Evolutionary conservation across 2,329 filamentous ascomycete genomes (phyloP), one percentile per base, ranked within the genome.

Genomic region (Claviceps cyperi): DNA sequence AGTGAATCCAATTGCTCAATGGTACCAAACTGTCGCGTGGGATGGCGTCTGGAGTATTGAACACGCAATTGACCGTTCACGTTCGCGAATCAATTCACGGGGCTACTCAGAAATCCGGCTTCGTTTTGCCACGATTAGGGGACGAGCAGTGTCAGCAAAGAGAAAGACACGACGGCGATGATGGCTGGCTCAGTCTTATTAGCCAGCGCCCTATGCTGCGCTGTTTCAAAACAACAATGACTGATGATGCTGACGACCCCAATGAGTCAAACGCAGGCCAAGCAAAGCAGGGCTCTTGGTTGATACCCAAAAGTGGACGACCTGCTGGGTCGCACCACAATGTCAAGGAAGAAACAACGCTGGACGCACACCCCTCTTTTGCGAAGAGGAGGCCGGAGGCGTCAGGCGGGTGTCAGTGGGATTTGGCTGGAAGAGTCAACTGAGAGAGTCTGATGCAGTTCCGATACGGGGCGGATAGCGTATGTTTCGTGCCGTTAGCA

Each of bases 251-350:
- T 43, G 36, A 51, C 38, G 50, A 51, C 50, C 46, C 41, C 7
- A 19, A 35, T 11, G 14, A 40, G 9, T 19, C 49, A 39, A 37
- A 41, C 37, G 35, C 49, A 43, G 15, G 17, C 17, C 46, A 41
- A 32, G 46, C 46, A 43, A 46, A 43, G 50, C 50, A 46, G 17
- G n/a, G 11, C n/a, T 13, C 28, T 48, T 35, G 28, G 47, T 52
- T 47, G 50, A 47, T 50, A 52, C 50, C 50, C 47, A 50, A 51
- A 43, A 49, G 50, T 50, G 50, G 50, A 45, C 43, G 41, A 19
- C n/a, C 11, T 44, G 43, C n/a, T 45, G 24, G 22, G 43, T 3
- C 15, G 43, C 19, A 6, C 24, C 19, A 17, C 17, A 38, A n/a
- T 38, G 9, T 14, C 19, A 8, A 24, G 35, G 17, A 21, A 47